Conservation (phyloP, 2,329 filamentous ascomycete genomes). For the Xylariaceae sp. region DNA sequence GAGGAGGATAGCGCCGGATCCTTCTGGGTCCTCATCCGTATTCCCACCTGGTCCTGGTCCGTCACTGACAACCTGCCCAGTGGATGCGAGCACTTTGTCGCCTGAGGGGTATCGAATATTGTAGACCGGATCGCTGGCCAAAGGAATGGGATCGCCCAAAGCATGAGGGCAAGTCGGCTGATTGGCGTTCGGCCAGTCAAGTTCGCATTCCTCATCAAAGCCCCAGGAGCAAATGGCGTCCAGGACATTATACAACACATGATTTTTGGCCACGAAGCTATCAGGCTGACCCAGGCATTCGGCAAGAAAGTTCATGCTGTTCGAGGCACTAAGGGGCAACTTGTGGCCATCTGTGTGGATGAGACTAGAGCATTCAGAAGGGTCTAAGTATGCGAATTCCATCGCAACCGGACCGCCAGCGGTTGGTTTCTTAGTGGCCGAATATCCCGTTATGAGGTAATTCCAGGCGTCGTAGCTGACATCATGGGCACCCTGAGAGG, state of each 20-base stretch:
- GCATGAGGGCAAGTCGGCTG: constrained; percentile 46
- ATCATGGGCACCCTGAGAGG: constrained; percentile 52
- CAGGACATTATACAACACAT: constrained; percentile 47
- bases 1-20: constrained; percentile 4
- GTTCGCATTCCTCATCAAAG: constrained; percentile 45
- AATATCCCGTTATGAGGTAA: constrained; percentile 47
- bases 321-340: constrained; percentile 50
- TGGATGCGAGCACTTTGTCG: constrained; percentile 34
- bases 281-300: constrained; percentile 23
- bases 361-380: constrained; percentile 44
- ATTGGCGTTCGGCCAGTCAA: constrained; percentile 45
- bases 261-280: constrained; percentile 44
- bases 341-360: constrained; percentile 45
- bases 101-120: constrained; percentile 51
- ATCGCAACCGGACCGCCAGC: constrained; percentile 46
- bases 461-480: constrained; percentile 60
- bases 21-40: not conserved
- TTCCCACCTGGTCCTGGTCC: constrained; percentile 3
- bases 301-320: constrained; percentile 52
- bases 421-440: constrained; percentile 41
- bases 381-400: constrained; percentile 40
- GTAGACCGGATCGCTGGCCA: constrained; percentile 40
- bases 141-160: constrained; percentile 35
- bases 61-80: constrained; percentile 26
- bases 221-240: constrained; percentile 41